These are phyloP conservation scores for Chenopodium suecicum DNA, from an alignment of 148 eudicot species.

Conservation along the genomic window DNA sequence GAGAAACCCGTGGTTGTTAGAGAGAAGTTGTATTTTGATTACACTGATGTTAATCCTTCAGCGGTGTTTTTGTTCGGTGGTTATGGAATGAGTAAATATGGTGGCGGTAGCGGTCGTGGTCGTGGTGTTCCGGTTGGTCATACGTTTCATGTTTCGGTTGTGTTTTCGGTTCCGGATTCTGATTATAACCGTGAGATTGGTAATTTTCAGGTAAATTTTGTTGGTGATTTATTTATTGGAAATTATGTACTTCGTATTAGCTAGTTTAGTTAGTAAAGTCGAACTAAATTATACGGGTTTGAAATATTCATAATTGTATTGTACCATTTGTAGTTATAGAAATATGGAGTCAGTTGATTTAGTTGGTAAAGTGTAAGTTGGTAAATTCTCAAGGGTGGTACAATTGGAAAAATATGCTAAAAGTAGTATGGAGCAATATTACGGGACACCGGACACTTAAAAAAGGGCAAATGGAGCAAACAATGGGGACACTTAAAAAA, in stretches of 20 bases:
- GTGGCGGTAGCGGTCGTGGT: not conserved
- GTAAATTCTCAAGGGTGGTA: no score
- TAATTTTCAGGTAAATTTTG: conserved; percentile 60
- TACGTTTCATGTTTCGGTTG: conserved; percentile 41
- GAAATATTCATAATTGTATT: no score
- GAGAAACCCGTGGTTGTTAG: conserved; percentile 61
- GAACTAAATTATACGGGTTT: no score
- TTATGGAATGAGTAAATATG: not conserved
- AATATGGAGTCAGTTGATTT: no score
- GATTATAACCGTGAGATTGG: conserved; percentile 68
- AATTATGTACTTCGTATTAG: not conserved
- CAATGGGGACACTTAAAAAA: no score
- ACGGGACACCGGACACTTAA: no score
- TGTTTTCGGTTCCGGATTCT: conserved; percentile 76
- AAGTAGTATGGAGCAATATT: no score
- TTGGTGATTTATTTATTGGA: no score
- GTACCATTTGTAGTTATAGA: no score
- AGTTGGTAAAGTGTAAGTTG: no score
- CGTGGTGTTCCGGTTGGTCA: conserved; percentile 64
- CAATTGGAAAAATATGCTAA: no score
- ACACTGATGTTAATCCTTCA: conserved; percentile 41
- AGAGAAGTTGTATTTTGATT: conserved; percentile 61
- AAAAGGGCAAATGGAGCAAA: no score
- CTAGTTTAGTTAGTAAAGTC: not conserved
- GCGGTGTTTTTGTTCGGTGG: conserved; percentile 41